These are phyloP conservation scores for Taxillus chinensis DNA, from an alignment of 164 flowering plant genomes.

Conservation along the genomic window DNA sequence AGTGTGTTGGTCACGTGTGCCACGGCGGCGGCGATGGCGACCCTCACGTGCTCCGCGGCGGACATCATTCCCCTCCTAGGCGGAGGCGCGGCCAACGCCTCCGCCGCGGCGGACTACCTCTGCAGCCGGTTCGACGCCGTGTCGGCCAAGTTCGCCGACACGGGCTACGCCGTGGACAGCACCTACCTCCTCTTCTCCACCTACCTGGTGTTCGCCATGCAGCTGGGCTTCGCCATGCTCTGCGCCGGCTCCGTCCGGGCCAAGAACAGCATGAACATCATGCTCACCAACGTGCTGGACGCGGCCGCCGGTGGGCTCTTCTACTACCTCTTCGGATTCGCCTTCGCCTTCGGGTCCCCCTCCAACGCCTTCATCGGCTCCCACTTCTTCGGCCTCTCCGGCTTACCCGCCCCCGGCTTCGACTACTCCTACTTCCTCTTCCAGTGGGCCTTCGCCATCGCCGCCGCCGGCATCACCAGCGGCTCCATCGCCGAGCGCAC, in stretches of 20 bases:
- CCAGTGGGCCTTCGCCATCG: conserved; percentile 17
- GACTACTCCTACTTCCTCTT: conserved; percentile 11
- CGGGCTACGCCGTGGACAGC: not conserved
- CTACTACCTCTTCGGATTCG: conserved; percentile 5
- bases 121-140: conserved; percentile 1
- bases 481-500: conserved; percentile 16
- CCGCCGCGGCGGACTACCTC: conserved; percentile 1
- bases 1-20: too few species aligned
- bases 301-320: conserved; percentile 1
- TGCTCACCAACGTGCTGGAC: conserved; percentile 2
- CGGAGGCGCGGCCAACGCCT: not conserved
- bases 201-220: conserved; percentile 2
- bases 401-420: conserved; percentile 3
- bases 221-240: conserved; percentile 3
- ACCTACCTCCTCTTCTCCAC: conserved; percentile 4
- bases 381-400: conserved; percentile 9
- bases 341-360: conserved; percentile 2
- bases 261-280: conserved; percentile 3
- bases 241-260: conserved; percentile 3
- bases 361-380: conserved; percentile 7
- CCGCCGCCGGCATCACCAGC: conserved; percentile 17
- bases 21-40: not conserved
- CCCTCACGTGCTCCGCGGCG: conserved; percentile 1
- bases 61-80: conserved; percentile 2
- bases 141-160: not conserved